Percentiles rank a stretch among this genome's conserved stretches.
phyloP scores from a whole-genome alignment of 108 stramenopile species.

The Fragilariopsis cylindrus region DNA sequence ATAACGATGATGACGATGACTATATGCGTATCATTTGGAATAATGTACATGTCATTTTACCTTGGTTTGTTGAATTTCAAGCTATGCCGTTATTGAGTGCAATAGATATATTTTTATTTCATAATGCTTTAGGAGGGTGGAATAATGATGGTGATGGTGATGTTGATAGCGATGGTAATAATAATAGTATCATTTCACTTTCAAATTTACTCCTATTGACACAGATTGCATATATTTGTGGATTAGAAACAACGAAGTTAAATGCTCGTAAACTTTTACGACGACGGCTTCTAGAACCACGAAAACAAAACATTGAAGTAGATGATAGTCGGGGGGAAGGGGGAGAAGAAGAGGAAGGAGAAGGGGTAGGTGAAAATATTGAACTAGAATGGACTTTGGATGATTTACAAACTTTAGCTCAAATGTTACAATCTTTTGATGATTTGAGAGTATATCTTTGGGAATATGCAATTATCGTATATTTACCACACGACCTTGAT shows the following conservation, averaged over 20 bases:
- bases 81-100: constrained; percentile 10
- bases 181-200: not conserved
- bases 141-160: not conserved
- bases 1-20: not conserved
- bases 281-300: constrained; percentile 16
- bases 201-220: constrained; percentile 20
- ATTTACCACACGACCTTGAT: constrained; percentile 37
- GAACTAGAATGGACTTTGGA: constrained; percentile 29
- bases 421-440: constrained; percentile 6
- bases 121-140: constrained; percentile 6
- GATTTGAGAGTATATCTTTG: constrained; percentile 34
- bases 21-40: constrained; percentile 15
- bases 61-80: constrained; percentile 31
- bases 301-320: not conserved
- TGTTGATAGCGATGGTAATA: not conserved
- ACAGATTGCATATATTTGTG: constrained; percentile 22
- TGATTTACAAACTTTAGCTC: constrained; percentile 21
- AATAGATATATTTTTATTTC: constrained; percentile 21
- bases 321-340: not conserved
- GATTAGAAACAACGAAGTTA: constrained; percentile 14
- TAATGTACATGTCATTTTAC: constrained; percentile 15
- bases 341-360: not conserved
- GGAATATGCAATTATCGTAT: constrained; percentile 28
- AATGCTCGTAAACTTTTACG: constrained; percentile 15
- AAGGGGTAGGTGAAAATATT: not conserved